Evolutionary conservation across 768 basidiomycete genomes (phyloP).

Genomic region (Rhizopogon rudus): DNA sequence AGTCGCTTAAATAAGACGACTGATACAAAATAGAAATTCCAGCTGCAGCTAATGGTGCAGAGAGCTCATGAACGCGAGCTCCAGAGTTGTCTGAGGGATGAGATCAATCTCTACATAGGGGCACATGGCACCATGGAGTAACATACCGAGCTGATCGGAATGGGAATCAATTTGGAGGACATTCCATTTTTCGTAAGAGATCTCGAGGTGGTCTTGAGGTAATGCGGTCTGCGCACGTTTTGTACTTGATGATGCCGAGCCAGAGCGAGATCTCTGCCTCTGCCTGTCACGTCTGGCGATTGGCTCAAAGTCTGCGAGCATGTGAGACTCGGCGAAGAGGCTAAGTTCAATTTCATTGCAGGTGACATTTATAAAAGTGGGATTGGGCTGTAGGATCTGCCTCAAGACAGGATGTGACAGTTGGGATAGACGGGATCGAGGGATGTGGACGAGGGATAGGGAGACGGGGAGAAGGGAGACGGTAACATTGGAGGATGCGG

Average conservation of each 20-base stretch:
- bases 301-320: slow-evolving; percentile 54
- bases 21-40: slow-evolving; percentile 82
- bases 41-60: slow-evolving; percentile 68
- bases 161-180: slow-evolving; percentile 82
- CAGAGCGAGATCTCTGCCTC: slow-evolving; percentile 36
- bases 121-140: slow-evolving; percentile 1
- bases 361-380: slow-evolving; percentile 69
- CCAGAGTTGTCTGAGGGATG: slow-evolving; percentile 54
- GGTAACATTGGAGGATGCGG: slow-evolving; percentile 37
- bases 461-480: slow-evolving; percentile 68
- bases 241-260: slow-evolving; percentile 26
- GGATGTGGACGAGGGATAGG: slow-evolving; percentile 71
- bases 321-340: slow-evolving; percentile 59
- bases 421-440: slow-evolving; percentile 57
- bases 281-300: slow-evolving; percentile 56
- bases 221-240: slow-evolving; percentile 16
- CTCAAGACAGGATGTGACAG: slow-evolving; percentile 60
- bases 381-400: slow-evolving; percentile 62
- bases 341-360: slow-evolving; percentile 78
- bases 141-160: slow-evolving; percentile 60
- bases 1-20: slow-evolving; percentile 79
- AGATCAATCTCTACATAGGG: slow-evolving; percentile 5
- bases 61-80: slow-evolving; percentile 69
- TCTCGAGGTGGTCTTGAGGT: slow-evolving; percentile 51
- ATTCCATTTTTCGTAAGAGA: slow-evolving; percentile 71